These are phyloP conservation scores for Rhodofomes roseus DNA, from an alignment of 1,284 basidiomycete genomes.

Conservation along the genomic window DNA sequence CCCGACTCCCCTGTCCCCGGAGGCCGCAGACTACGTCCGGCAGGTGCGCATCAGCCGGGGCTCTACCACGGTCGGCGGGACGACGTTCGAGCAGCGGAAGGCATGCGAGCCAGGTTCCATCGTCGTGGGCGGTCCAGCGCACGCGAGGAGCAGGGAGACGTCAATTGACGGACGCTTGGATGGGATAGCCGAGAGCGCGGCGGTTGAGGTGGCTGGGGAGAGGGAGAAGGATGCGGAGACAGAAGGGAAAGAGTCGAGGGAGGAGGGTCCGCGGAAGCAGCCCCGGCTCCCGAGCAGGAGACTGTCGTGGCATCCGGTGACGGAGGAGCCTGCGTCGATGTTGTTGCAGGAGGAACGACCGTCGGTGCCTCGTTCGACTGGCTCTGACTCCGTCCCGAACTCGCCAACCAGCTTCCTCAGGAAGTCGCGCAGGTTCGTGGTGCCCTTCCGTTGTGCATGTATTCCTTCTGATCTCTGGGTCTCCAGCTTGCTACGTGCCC, in stretches of 20 bases:
- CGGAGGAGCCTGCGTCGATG: background rate
- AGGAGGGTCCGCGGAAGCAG: background rate
- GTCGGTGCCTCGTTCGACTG: background rate
- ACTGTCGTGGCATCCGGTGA: background rate
- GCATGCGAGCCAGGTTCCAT: background rate
- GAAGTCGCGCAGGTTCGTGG: background rate
- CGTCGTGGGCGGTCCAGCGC: background rate
- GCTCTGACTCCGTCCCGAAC: background rate
- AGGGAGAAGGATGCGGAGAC: background rate
- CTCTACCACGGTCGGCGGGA: background rate
- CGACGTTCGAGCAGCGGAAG: background rate
- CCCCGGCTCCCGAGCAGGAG: background rate
- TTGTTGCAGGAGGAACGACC: background rate
- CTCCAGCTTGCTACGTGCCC: background rate
- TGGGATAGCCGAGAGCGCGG: background rate
- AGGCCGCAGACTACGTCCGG: constrained; percentile 31
- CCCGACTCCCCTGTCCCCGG: constrained; percentile 42
- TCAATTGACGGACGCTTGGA: background rate
- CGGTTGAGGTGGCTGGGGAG: background rate
- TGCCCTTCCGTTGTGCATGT: background rate
- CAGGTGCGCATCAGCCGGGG: constrained; percentile 18
- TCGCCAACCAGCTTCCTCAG: background rate
- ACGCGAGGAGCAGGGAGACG: background rate
- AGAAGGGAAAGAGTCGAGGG: too few species aligned
- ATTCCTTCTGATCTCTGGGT: background rate